phyloP scores from a whole-genome alignment of 352 stramenopile species.

The Phytopythium sindhum region DNA sequence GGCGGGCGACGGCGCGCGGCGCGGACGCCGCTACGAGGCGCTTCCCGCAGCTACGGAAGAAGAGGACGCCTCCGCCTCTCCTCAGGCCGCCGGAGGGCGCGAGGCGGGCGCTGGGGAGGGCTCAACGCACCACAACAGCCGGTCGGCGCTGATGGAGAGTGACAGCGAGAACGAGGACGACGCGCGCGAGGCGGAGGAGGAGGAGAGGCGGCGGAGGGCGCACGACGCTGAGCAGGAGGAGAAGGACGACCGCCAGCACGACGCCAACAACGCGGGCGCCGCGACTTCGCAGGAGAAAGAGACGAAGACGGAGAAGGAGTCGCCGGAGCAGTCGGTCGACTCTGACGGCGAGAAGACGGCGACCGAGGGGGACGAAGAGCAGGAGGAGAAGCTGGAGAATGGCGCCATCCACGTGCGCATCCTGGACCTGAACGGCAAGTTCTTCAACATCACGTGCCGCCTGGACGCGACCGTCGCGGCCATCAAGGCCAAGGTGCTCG shows the following conservation, averaged over 20 bases:
- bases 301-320: constrained; percentile 9
- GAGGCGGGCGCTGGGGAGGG: not conserved
- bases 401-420: constrained; percentile 68
- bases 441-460: constrained; percentile 67
- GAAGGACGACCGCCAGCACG: constrained; percentile 10
- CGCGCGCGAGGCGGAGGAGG: constrained; percentile 21
- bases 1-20: constrained; percentile 23
- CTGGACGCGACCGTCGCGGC: constrained; percentile 61
- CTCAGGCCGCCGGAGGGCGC: constrained; percentile 21
- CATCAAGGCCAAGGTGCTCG: constrained; percentile 72
- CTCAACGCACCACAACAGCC: constrained; percentile 9
- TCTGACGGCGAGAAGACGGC: constrained; percentile 7
- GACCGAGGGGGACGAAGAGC: constrained; percentile 7
- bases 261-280: constrained; percentile 11
- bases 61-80: constrained; percentile 21
- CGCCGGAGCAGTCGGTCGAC: constrained; percentile 5
- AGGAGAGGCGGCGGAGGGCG: constrained; percentile 13
- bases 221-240: constrained; percentile 11
- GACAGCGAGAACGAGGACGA: constrained; percentile 21
- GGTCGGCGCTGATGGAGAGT: constrained; percentile 27
- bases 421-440: constrained; percentile 83
- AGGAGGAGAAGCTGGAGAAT: constrained; percentile 15
- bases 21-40: constrained; percentile 53
- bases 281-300: constrained; percentile 13
- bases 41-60: constrained; percentile 41